These are phyloP conservation scores for Metschnikowia picachoensis DNA, from an alignment of 805 yeast species.

Conservation along the genomic window DNA sequence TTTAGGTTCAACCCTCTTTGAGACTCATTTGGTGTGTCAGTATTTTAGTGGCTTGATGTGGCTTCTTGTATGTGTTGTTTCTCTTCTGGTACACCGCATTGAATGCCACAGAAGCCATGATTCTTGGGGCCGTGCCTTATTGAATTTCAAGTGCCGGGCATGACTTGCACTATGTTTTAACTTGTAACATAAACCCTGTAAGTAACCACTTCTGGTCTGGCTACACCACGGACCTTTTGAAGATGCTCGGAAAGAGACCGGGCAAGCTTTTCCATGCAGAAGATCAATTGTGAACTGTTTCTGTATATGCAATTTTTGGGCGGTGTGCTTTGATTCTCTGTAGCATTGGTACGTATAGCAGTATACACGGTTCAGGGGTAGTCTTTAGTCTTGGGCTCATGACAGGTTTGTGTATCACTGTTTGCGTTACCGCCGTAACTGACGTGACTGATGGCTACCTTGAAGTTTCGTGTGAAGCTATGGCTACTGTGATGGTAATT, in stretches of 20 bases:
- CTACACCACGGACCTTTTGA: slow-evolving; percentile 15
- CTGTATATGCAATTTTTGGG: slow-evolving; percentile 15
- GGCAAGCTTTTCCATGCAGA: slow-evolving; percentile 16
- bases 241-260: slow-evolving; percentile 12
- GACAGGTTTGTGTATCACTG: slow-evolving; percentile 21
- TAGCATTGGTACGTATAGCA: slow-evolving; percentile 24
- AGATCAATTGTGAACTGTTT: slow-evolving; percentile 14
- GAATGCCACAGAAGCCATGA: slow-evolving; percentile 22
- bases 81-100: slow-evolving; percentile 23
- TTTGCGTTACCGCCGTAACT: slow-evolving; percentile 26
- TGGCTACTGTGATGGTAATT: slow-evolving; percentile 51
- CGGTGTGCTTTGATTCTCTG: slow-evolving; percentile 18
- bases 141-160: slow-evolving; percentile 37
- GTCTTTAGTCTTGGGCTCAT: slow-evolving; percentile 25
- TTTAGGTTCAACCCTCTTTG: slow-evolving; percentile 20
- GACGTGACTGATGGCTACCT: slow-evolving; percentile 27
- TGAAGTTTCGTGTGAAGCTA: slow-evolving; percentile 27
- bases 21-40: slow-evolving; percentile 9
- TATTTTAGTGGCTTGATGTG: slow-evolving; percentile 21
- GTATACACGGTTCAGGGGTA: slow-evolving; percentile 23
- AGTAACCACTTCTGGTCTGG: slow-evolving; percentile 16
- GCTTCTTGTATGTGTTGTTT: slow-evolving; percentile 21
- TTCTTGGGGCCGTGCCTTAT: slow-evolving; percentile 42
- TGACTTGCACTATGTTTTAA: slow-evolving; percentile 17
- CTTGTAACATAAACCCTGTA: slow-evolving; percentile 15